phyloP scores from a whole-genome alignment of 106 monocot species.

The Acanthochlamys bracteata region DNA sequence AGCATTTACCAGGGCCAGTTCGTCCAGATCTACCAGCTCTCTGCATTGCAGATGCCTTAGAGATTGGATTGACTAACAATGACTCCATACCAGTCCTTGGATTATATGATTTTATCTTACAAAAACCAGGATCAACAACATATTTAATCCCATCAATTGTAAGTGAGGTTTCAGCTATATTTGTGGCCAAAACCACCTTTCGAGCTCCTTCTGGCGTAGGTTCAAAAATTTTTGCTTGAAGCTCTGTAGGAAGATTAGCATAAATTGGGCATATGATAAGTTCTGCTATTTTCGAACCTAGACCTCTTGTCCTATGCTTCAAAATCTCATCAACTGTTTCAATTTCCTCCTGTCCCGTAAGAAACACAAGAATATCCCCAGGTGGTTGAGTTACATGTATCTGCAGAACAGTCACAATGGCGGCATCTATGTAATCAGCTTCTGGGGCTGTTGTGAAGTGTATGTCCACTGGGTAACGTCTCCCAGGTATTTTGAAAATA shows the following conservation, averaged over 20 bases:
- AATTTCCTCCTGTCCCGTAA: constrained; percentile 82
- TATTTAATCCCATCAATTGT: constrained; percentile 95
- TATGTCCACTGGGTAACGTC: constrained; percentile 73
- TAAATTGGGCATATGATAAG: constrained; percentile 90
- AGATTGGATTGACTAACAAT: constrained; percentile 69
- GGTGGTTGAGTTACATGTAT: constrained; percentile 73
- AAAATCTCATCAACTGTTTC: constrained; percentile 77
- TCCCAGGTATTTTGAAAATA: constrained; percentile 74
- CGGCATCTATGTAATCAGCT: constrained; percentile 42
- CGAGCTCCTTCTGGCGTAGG: constrained; percentile 77
- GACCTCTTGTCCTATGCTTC: constrained; percentile 63
- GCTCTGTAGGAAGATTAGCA: constrained; percentile 86
- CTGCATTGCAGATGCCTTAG: constrained; percentile 91
- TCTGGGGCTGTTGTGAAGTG: constrained; percentile 78
- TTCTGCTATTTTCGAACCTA: constrained; percentile 79
- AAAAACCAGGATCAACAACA: constrained; percentile 92
- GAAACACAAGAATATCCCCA: constrained; percentile 73
- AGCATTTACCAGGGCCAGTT: constrained; percentile 92
- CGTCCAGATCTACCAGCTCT: constrained; percentile 94
- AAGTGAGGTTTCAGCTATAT: constrained; percentile 93
- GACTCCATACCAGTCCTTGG: constrained; percentile 96
- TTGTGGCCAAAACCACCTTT: constrained; percentile 87
- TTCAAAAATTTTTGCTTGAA: constrained; percentile 86
- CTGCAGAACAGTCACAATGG: constrained; percentile 26
- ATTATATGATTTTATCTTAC: constrained; percentile 83